phyloP scores from a whole-genome alignment of 305 asterid species.

The Rubia tinctorum region DNA sequence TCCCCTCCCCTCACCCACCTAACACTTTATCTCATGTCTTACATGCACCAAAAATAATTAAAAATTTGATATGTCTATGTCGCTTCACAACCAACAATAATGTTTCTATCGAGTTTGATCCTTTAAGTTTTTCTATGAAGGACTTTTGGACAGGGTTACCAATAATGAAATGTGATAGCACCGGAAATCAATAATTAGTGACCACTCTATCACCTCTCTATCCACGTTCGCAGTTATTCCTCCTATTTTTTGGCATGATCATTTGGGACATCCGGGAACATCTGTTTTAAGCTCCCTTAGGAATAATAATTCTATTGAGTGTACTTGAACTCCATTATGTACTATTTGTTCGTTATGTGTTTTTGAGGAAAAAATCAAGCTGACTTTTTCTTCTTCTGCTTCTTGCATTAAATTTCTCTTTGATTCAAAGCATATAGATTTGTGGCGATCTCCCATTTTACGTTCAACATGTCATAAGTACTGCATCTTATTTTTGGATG shows the following conservation, averaged over 20 bases:
- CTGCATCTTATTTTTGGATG: slow-evolving; percentile 15
- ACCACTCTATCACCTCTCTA: not conserved
- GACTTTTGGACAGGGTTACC: not conserved
- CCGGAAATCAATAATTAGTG: not conserved
- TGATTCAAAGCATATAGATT: not conserved
- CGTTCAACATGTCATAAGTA: not conserved
- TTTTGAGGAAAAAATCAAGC: not conserved
- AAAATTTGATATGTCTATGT: not conserved
- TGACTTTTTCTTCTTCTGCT: not conserved
- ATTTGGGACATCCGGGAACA: slow-evolving; percentile 10
- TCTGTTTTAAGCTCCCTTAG: not conserved
- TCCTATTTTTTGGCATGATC: slow-evolving; percentile 14
- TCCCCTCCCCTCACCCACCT: no score
- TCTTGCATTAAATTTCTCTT: not conserved
- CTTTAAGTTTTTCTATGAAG: slow-evolving; percentile 15
- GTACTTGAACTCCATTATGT: not conserved
- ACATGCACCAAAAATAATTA: not conserved
- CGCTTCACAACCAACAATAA: slow-evolving; percentile 1
- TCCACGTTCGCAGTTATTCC: slow-evolving; percentile 3
- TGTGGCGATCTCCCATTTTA: not conserved
- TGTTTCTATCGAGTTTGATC: slow-evolving; percentile 9
- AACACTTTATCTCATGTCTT: not conserved
- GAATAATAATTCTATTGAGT: not conserved
- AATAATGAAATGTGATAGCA: slow-evolving; percentile 20
- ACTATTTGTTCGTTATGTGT: not conserved